Conservation (phyloP, 2,329 filamentous ascomycete species). For the Cyclaneusma minus region DNA sequence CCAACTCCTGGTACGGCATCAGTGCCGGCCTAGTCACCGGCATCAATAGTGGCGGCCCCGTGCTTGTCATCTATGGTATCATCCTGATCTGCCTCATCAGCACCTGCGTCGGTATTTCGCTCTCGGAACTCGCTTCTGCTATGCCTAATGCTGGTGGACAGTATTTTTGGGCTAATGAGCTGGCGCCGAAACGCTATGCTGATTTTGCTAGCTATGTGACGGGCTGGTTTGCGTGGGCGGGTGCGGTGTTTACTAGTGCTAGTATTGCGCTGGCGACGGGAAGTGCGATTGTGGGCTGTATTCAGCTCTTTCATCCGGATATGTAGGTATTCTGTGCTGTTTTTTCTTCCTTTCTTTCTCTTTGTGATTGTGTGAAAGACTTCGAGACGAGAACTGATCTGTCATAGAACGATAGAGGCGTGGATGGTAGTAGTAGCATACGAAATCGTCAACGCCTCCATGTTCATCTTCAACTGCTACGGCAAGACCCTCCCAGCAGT, state of each 20-base stretch:
- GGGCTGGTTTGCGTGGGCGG: constrained; percentile 36
- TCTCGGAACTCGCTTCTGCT: constrained; percentile 25
- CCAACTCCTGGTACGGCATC: constrained; percentile 25
- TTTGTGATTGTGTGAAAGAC: constrained; percentile 7
- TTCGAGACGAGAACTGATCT: constrained; percentile 4
- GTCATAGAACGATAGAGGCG: constrained; percentile 16
- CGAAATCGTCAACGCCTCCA: constrained; percentile 20
- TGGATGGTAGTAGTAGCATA: constrained; percentile 26
- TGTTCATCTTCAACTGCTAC: constrained; percentile 23
- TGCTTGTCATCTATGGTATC: constrained; percentile 24
- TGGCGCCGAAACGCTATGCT: constrained; percentile 23
- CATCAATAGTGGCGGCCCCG: constrained; percentile 25
- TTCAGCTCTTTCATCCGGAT: constrained; percentile 32
- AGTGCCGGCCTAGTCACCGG: constrained; percentile 19
- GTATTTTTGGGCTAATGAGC: constrained; percentile 26
- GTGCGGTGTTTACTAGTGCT: constrained; percentile 35
- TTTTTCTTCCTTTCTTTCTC: constrained; percentile 2
- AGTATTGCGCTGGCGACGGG: constrained; percentile 33
- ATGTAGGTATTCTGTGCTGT: constrained; percentile 23
- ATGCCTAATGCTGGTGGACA: constrained; percentile 27
- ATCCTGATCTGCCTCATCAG: constrained; percentile 22
- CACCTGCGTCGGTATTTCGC: constrained; percentile 23
- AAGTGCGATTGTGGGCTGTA: constrained; percentile 32
- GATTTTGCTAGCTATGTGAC: constrained; percentile 23
- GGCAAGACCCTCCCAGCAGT: constrained; percentile 18